Conservation (phyloP, 257 asterid genomes). For the Cinchona pubescens region DNA sequence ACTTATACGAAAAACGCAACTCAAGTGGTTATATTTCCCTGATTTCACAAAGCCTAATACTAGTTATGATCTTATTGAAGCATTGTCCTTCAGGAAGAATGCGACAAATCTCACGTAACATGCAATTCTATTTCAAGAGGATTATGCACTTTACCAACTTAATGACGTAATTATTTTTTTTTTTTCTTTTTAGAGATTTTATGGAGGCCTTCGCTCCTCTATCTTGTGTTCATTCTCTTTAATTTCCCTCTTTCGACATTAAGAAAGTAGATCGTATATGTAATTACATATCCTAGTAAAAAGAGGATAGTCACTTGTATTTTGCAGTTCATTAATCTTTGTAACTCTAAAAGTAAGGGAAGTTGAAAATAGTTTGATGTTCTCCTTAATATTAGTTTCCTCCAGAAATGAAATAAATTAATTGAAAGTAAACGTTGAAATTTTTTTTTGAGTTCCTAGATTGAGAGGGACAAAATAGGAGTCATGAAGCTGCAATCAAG, state of each 20-base stretch:
- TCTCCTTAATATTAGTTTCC: not conserved
- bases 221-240: not conserved
- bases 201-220: not conserved
- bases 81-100: not conserved
- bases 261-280: not conserved
- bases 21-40: not conserved
- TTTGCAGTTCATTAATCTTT: not conserved
- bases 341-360: not conserved
- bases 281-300: not conserved
- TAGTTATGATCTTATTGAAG: not conserved
- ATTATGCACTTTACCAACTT: not conserved
- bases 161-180: not conserved
- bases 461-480: conserved; percentile 2
- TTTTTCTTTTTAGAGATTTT: not conserved
- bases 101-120: not conserved
- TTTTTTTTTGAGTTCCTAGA: too few relatives aligned
- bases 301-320: not conserved
- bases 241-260: not conserved
- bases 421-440: not conserved
- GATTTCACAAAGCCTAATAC: not conserved
- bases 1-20: not conserved
- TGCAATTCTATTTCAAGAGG: not conserved
- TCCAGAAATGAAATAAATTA: not conserved
- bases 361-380: too few relatives aligned
- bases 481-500: conserved; percentile 7